Conservation (phyloP, 2,329 filamentous ascomycete species). For the Paecilomyces sp. region DNA sequence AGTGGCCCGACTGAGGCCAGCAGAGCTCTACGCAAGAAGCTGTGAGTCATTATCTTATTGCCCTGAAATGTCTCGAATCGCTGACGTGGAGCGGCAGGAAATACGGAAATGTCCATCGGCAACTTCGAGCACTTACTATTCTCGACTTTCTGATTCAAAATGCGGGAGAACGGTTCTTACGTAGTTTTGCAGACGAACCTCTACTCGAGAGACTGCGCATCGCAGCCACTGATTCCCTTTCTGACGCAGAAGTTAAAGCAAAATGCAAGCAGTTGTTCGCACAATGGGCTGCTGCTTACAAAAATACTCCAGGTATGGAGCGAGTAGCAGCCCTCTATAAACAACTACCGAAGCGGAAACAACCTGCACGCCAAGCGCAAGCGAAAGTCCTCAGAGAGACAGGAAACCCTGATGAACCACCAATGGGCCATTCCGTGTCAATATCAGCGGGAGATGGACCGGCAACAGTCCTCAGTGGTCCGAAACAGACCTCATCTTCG, state of each 20-base stretch:
- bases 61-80: neutral
- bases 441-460: slow-evolving; percentile 32
- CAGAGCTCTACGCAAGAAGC: slow-evolving; percentile 88
- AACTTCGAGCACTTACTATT: slow-evolving; percentile 79
- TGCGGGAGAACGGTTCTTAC: slow-evolving; percentile 78
- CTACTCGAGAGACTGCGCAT: slow-evolving; percentile 85
- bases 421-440: slow-evolving; percentile 33
- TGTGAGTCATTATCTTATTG: slow-evolving; percentile 44
- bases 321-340: slow-evolving; percentile 72
- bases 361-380: slow-evolving; percentile 66
- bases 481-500: slow-evolving; percentile 26
- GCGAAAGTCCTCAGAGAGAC: slow-evolving; percentile 81
- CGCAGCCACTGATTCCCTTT: slow-evolving; percentile 75
- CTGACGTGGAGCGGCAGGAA: slow-evolving; percentile 48
- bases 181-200: slow-evolving; percentile 81
- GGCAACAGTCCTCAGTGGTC: slow-evolving; percentile 26
- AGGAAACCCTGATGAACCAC: slow-evolving; percentile 35
- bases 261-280: slow-evolving; percentile 84
- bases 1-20: slow-evolving; percentile 85
- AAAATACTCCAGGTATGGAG: slow-evolving; percentile 70
- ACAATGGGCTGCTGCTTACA: slow-evolving; percentile 79
- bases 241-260: slow-evolving; percentile 75
- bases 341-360: slow-evolving; percentile 60
- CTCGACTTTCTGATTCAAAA: slow-evolving; percentile 94
- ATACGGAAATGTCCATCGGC: slow-evolving; percentile 89